Evolutionary conservation across 2,329 filamentous ascomycete genomes (phyloP).

Genomic region (Nothopassalora personata): DNA sequence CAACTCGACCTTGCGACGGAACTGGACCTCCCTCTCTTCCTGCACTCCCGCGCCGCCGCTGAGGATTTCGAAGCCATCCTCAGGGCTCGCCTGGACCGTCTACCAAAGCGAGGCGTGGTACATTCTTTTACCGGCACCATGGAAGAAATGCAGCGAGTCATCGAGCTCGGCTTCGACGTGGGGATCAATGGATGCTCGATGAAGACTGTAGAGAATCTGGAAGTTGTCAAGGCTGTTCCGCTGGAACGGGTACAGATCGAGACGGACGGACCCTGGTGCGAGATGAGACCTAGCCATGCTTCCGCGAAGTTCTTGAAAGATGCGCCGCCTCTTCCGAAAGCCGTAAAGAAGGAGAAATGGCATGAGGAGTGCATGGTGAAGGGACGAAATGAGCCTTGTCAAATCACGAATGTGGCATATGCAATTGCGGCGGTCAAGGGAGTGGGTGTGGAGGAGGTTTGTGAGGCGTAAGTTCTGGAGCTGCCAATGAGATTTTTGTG

Average conservation of each 20-base stretch:
- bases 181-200: slow-evolving; percentile 96
- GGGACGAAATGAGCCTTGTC: slow-evolving; percentile 87
- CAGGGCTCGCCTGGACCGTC: slow-evolving; percentile 44
- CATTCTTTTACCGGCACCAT: slow-evolving; percentile 90
- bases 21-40: slow-evolving; percentile 78
- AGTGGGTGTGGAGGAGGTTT: slow-evolving; percentile 72
- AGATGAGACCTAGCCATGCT: slow-evolving; percentile 84
- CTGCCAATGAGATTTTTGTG: slow-evolving; percentile 14
- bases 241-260: slow-evolving; percentile 84
- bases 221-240: slow-evolving; percentile 72
- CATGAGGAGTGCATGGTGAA: slow-evolving; percentile 83
- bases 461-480: slow-evolving; percentile 58
- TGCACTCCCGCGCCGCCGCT: slow-evolving; percentile 85
- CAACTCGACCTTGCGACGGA: slow-evolving; percentile 75
- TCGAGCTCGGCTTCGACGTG: slow-evolving; percentile 77
- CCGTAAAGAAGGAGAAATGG: slow-evolving; percentile 96
- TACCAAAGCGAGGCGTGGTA: slow-evolving; percentile 72
- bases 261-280: slow-evolving; percentile 96
- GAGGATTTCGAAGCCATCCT: slow-evolving; percentile 75
- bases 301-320: slow-evolving; percentile 68
- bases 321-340: slow-evolving; percentile 63
- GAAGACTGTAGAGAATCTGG: slow-evolving; percentile 88
- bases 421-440: slow-evolving; percentile 84
- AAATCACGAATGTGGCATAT: slow-evolving; percentile 79
- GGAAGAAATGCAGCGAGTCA: slow-evolving; percentile 76